Base-by-base conservation (phyloP, 1,284 basidiomycete genomes). In the Stygiomarasmius scandens region DNA sequence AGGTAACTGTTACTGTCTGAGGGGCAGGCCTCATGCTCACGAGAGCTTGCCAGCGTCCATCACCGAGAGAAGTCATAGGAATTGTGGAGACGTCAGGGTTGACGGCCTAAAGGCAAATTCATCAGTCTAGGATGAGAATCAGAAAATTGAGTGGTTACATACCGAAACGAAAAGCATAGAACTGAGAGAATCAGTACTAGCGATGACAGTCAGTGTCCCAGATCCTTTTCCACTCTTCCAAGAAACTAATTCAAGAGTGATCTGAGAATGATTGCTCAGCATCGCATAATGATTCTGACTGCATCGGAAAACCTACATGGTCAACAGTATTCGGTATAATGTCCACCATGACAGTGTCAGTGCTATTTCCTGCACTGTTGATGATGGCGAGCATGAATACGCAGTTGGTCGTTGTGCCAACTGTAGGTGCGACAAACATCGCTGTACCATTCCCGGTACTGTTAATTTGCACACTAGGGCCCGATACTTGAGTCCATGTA, bases 171-270 rank as follows among this genome's bases (percentile, higher is more conserved):
- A 59, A 10, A 63, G 36, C 45, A 52, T 44, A 5, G 62, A 50
- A 29, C 45, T 45, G 9, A 22, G 22, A 14, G 22, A 43, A 44
- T 63, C 56, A 5, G 60, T 63, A 6, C 23, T 27, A 2, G 62
- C 62, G 25, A 54, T 58, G 20, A 63, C 62, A 22, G 62, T 63
- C 29, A 63, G 52, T 2, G 52, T 58, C 2, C 62, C 61, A 29
- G 56, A 54, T 5, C 62, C 62, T 24, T 54, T 54, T 14, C 62
- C 62, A 23, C 60, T 60, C 47, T 60, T 52, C 58, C 62, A 60
- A 36, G 55, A 43, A 6, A 60, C 62, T 27, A 45, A 22, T 51
- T 62, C 62, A 16, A 63, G 27, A 24, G 62, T 56, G 41, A 63
- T 63, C 62, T 63, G 50, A 23, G 20, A 19, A 23, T 5, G 19